Base-by-base conservation (phyloP, 2,329 filamentous ascomycete species). In the Nemania sp. region DNA sequence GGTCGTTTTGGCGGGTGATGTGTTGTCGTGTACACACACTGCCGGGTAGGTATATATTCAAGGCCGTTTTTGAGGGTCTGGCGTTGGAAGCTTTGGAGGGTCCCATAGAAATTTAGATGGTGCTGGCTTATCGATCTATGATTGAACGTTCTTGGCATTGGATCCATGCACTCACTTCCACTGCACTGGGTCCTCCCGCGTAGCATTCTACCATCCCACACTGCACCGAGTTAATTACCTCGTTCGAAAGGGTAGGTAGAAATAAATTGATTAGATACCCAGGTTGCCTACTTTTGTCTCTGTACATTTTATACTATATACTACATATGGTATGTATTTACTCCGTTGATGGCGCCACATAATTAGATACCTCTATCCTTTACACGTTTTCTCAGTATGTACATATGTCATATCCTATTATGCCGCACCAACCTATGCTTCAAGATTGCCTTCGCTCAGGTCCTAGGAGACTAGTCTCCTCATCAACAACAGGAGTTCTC, bases 381-480 rank as follows among this genome's bases (percentile, higher is more conserved):
- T 41, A 15, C 22, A 20, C 29, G 27, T 62, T 2, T 38, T 35
- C 32, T 35, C 32, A 35, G 32, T 35, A 35, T 41, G 38, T 41
- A 15, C 43, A 24, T 47, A 35, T 52, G 20, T 15, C 7, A 35
- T 41, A 13, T 52, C 11, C 5, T 32, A 29, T 52, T 51, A 20
- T 51, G n/a, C n/a, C n/a, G n/a, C n/a, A n/a, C n/a, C n/a, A n/a
- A n/a, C 18, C 52, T 66, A 69, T 43, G 47, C 43, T 29, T 58
- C 66, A 27, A n/a, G 27, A 6, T 54, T 58, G 52, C 11, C 41
- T 62, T 60, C 64, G 61, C 52, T 45, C 54, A 8, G 64, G 47
- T 5, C 67, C 70, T 43, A 74, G 76, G 54, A 81, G 72, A 55
- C 77, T 78, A 15, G 73, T 78, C 70, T 82, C 81, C 55, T 83